These are phyloP conservation scores for Raphanus sativus DNA, from an alignment of 345 rosid genomes.

Conservation along the genomic window DNA sequence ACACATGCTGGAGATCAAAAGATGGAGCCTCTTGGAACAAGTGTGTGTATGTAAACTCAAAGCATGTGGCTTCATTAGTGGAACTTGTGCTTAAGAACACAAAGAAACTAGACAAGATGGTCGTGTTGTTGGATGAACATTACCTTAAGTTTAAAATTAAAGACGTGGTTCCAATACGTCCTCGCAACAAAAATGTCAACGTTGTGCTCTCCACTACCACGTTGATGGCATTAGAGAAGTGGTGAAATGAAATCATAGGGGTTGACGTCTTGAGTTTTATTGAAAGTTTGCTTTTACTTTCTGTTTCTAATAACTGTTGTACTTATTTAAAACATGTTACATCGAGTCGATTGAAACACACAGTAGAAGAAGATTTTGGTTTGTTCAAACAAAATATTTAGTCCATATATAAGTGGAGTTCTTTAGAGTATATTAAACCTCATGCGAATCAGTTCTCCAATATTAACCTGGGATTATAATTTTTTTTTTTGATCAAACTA, in stretches of 20 bases:
- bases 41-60: neutral
- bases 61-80: neutral
- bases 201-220: neutral
- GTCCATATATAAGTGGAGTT: too few species aligned
- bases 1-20: constrained; percentile 10
- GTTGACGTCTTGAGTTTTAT: neutral
- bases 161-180: neutral
- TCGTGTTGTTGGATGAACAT: neutral
- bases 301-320: neutral
- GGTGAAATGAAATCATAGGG: neutral
- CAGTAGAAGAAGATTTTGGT: neutral
- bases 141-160: neutral
- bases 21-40: neutral
- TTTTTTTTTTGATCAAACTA: too few species aligned
- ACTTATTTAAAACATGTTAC: neutral
- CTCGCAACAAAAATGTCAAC: neutral
- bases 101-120: neutral
- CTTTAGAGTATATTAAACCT: too few species aligned
- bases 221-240: neutral
- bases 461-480: too few species aligned
- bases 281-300: neutral
- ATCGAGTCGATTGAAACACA: neutral
- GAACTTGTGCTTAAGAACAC: neutral
- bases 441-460: too few species aligned
- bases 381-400: neutral